A percentile compares a stretch with the other conserved stretches of the same genome.
Conservation (phyloP, 768 basidiomycete genomes). For the Dacryopinax primogenitus region DNA sequence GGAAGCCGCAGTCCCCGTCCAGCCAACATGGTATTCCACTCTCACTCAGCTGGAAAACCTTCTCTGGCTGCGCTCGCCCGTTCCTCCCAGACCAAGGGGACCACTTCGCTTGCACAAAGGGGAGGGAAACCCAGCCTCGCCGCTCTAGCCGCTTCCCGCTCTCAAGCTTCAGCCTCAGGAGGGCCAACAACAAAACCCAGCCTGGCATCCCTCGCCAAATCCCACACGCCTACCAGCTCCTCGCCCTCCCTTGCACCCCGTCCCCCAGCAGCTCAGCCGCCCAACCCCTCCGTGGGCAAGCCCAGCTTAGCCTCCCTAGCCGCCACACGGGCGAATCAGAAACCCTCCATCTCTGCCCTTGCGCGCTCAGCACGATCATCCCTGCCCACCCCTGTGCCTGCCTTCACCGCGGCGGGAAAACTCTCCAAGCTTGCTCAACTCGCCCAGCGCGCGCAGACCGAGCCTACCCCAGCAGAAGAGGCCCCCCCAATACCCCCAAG, state of each 20-base stretch:
- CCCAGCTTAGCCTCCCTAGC: too few species aligned
- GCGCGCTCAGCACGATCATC: background rate
- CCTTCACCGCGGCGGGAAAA: background rate
- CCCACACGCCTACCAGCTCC: conserved; percentile 13
- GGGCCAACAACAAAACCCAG: conserved; percentile 17
- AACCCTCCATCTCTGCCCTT: too few species aligned
- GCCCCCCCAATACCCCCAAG: too few species aligned
- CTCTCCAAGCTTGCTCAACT: conserved; percentile 59
- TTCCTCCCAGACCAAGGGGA: background rate
- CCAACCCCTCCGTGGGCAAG: too few species aligned
- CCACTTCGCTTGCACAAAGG: background rate
- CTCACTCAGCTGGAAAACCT: conserved; percentile 34
- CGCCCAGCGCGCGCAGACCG: conserved; percentile 41
- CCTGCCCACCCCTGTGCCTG: background rate
- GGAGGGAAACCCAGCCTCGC: background rate
- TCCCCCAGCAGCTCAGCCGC: too few species aligned
- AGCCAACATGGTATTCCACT: conserved; percentile 28
- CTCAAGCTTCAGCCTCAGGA: too few species aligned
- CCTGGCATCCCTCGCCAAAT: conserved; percentile 15
- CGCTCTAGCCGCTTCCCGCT: background rate
- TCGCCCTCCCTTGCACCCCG: too few species aligned
- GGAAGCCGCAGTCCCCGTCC: conserved; percentile 18
- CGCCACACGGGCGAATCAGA: too few species aligned
- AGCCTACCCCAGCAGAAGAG: conserved; percentile 23
- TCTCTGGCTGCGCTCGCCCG: conserved; percentile 29